Conservation (phyloP, 495 filamentous ascomycete species). For the Aspergillus mulundensis region DNA sequence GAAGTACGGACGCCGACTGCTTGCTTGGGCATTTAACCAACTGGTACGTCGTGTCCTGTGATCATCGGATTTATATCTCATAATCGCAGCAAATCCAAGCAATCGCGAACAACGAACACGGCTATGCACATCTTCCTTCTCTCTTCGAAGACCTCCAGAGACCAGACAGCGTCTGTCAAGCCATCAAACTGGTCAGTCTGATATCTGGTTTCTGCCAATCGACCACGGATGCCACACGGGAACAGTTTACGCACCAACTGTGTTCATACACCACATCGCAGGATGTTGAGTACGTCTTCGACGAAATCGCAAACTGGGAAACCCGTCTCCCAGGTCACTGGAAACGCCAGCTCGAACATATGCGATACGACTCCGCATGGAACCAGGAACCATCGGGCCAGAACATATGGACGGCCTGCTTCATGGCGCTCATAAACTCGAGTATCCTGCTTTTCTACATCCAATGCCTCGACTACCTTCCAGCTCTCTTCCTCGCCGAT, state of each 20-base stretch:
- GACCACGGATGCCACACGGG: not conserved
- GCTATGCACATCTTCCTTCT: not conserved
- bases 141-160: not conserved
- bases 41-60: not conserved
- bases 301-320: not conserved
- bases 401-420: not conserved
- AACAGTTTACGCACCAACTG: not conserved
- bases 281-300: not conserved
- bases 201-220: not conserved
- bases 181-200: not conserved
- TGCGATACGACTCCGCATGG: not conserved
- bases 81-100: not conserved
- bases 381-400: not conserved
- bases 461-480: not conserved
- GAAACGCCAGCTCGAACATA: not conserved
- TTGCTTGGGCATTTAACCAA: not conserved
- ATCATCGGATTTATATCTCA: not conserved
- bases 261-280: not conserved
- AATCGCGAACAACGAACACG: not conserved
- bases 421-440: not conserved
- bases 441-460: not conserved
- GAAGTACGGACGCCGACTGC: not conserved
- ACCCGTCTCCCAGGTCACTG: not conserved
- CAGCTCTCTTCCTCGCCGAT: not conserved
- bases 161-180: not conserved